These are phyloP conservation scores for Arthrobotrys musiformis DNA, from an alignment of 2,329 filamentous ascomycete species.

Conservation along the genomic window DNA sequence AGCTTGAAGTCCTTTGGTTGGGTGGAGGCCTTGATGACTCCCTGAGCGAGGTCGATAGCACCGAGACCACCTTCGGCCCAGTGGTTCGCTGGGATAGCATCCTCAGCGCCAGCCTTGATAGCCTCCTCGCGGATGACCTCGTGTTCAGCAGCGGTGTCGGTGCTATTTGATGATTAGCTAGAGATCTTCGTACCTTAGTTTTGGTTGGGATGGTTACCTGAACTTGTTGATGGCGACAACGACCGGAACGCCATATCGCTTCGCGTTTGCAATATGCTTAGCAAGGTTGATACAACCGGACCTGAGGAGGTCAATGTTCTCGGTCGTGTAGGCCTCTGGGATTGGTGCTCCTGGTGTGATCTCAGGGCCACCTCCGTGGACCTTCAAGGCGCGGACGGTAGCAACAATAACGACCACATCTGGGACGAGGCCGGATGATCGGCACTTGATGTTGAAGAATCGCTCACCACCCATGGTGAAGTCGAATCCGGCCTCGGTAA, in stretches of 20 bases:
- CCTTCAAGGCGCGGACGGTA: slow-evolving; percentile 94
- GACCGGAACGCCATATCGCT: slow-evolving; percentile 87
- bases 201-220: slow-evolving; percentile 62
- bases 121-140: slow-evolving; percentile 89
- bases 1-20: slow-evolving; percentile 89
- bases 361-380: slow-evolving; percentile 94
- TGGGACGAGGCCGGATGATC: slow-evolving; percentile 88
- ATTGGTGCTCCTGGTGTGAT: slow-evolving; percentile 87
- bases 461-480: slow-evolving; percentile 99
- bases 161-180: slow-evolving; percentile 62
- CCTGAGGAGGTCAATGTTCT: slow-evolving; percentile 91
- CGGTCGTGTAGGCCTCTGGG: slow-evolving; percentile 87
- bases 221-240: slow-evolving; percentile 98
- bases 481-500: slow-evolving; percentile 97
- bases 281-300: slow-evolving; percentile 91
- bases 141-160: slow-evolving; percentile 92
- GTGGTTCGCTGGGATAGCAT: slow-evolving; percentile 93
- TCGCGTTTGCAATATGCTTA: slow-evolving; percentile 94
- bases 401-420: slow-evolving; percentile 96
- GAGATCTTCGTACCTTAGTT: background rate
- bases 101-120: slow-evolving; percentile 88
- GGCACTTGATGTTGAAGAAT: slow-evolving; percentile 99
- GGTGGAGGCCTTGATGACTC: slow-evolving; percentile 82
- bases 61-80: slow-evolving; percentile 95
- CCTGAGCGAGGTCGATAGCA: slow-evolving; percentile 86